These are phyloP conservation scores for Macadamia tetraphylla DNA, from an alignment of 164 flowering plant genomes.

Conservation along the genomic window DNA sequence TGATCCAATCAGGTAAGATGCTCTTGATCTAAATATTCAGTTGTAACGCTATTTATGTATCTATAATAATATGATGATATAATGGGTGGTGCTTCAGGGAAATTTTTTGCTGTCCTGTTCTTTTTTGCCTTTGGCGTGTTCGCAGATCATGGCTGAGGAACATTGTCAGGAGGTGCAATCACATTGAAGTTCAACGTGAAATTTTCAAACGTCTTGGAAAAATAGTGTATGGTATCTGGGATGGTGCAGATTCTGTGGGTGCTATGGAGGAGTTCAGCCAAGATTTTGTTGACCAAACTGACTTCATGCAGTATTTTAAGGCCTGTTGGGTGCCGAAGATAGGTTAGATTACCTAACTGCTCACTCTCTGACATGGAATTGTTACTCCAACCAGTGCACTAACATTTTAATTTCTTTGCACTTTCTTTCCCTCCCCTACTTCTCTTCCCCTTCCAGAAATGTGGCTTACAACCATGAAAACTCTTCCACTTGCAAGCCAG, in stretches of 20 bases:
- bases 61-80: background rate
- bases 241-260: slow-evolving; percentile 37
- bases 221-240: slow-evolving; percentile 66
- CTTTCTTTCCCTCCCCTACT: background rate
- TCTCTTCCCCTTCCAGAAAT: slow-evolving; percentile 41
- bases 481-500: slow-evolving; percentile 81
- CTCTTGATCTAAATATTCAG: slow-evolving; percentile 9
- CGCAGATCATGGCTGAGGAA: slow-evolving; percentile 91
- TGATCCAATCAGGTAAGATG: slow-evolving; percentile 81
- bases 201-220: slow-evolving; percentile 79
- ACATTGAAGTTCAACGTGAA: slow-evolving; percentile 74
- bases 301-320: slow-evolving; percentile 78
- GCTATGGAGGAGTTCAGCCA: slow-evolving; percentile 56
- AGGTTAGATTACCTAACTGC: slow-evolving; percentile 31
- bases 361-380: slow-evolving; percentile 1
- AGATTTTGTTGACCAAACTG: slow-evolving; percentile 87
- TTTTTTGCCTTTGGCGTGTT: slow-evolving; percentile 87
- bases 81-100: slow-evolving; percentile 50
- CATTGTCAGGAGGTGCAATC: slow-evolving; percentile 61
- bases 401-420: background rate
- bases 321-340: slow-evolving; percentile 87
- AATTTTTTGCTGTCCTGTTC: slow-evolving; percentile 71
- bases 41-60: background rate
- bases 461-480: slow-evolving; percentile 81
- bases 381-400: slow-evolving; percentile 1